Conservation (phyloP, 371 early-diverging fungal species). For the Phascolomyces articulosus region DNA sequence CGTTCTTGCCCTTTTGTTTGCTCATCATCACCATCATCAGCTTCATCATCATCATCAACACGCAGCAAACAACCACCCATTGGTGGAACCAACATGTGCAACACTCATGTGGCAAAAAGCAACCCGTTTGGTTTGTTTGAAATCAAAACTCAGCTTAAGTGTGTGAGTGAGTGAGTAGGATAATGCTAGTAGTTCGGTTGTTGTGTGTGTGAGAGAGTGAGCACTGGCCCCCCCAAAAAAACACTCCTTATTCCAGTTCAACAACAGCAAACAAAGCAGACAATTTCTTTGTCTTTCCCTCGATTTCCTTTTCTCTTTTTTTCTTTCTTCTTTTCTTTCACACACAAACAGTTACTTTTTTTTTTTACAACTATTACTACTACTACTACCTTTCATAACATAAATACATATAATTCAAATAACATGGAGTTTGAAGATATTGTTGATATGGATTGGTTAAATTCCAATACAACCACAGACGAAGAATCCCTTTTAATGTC, state of each 20-base stretch:
- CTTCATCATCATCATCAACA: constrained; percentile 3
- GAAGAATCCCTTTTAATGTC: constrained; percentile 3
- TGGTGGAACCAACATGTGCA: not conserved
- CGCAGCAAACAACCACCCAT: not conserved
- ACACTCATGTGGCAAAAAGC: not conserved
- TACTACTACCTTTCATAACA: constrained; percentile 1
- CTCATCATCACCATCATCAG: too few species aligned
- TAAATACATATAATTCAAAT: too few species aligned
- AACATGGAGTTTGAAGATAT: constrained; percentile 53
- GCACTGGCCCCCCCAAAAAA: constrained; percentile 5
- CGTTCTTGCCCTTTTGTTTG: not conserved
- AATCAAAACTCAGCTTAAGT: not conserved
- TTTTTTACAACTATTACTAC: constrained; percentile 8
- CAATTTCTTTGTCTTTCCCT: not conserved
- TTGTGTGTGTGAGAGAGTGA: not conserved
- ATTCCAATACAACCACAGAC: constrained; percentile 21
- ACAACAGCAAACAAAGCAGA: too few species aligned
- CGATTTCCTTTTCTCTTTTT: constrained; percentile 8
- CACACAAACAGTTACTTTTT: constrained; percentile 5
- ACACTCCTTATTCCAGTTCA: constrained; percentile 6
- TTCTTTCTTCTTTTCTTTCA: constrained; percentile 6
- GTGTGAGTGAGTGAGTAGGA: too few species aligned
- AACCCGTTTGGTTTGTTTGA: not conserved
- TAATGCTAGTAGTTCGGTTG: too few species aligned
- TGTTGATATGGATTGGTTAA: constrained; percentile 53